phyloP scores from a whole-genome alignment of 2,329 filamentous ascomycete genomes.

The Balansia obtecta region DNA sequence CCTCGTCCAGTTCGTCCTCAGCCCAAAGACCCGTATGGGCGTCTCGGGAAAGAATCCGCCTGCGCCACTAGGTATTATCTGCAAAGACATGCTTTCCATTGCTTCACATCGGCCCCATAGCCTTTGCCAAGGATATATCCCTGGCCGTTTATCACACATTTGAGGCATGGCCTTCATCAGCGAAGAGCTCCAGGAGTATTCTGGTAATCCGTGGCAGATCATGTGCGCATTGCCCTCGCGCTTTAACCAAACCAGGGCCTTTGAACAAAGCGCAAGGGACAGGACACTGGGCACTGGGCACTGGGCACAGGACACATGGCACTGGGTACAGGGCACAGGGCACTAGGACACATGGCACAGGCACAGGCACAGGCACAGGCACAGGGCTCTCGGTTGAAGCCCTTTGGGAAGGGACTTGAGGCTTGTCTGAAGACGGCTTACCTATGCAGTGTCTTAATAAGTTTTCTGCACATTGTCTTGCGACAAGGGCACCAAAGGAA shows the following conservation, averaged over 20 bases:
- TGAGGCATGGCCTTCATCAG: constrained; percentile 1
- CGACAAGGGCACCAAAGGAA: constrained; percentile 3
- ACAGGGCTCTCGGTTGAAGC: no score
- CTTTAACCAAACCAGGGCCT: background rate
- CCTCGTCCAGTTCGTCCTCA: background rate
- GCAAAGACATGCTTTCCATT: background rate
- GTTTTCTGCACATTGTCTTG: background rate
- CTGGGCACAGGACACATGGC: no score
- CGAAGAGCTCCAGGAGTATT: background rate
- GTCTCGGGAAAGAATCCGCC: background rate
- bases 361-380: no score
- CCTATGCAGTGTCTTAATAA: no score
- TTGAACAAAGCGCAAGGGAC: no score
- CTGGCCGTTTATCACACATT: background rate
- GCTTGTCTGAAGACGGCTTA: no score
- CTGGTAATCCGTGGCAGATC: background rate
- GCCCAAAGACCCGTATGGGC: background rate
- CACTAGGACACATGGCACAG: no score
- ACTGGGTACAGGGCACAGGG: no score
- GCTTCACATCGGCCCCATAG: background rate
- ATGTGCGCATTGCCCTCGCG: background rate
- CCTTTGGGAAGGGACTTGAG: no score
- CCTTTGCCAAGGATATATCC: background rate
- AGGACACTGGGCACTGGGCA: no score
- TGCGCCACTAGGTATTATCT: background rate